These are phyloP conservation scores for Aspergillus sp. DNA, from an alignment of 2,329 filamentous ascomycete species.

Conservation along the genomic window DNA sequence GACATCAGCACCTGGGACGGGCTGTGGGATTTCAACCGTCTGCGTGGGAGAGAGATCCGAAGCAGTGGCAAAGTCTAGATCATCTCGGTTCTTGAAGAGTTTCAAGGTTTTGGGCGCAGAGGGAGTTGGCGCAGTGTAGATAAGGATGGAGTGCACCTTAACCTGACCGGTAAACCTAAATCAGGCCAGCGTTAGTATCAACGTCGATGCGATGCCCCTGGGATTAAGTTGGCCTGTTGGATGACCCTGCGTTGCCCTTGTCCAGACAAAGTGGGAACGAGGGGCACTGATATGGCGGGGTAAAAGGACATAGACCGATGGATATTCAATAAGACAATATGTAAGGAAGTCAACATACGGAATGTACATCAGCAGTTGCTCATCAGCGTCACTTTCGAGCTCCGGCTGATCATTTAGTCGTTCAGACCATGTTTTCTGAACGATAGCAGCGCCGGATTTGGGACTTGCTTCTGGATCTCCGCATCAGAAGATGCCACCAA, in stretches of 20 bases:
- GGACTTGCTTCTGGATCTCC: constrained; percentile 53
- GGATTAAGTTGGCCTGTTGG: no score
- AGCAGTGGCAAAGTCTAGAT: constrained; percentile 80
- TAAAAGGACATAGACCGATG: constrained; percentile 7
- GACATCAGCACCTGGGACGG: constrained; percentile 58
- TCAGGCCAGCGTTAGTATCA: neutral
- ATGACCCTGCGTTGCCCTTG: neutral
- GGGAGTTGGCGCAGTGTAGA: constrained; percentile 71
- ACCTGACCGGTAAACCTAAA: constrained; percentile 86
- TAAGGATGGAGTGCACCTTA: constrained; percentile 83
- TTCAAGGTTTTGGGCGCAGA: constrained; percentile 80
- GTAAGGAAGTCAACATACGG: constrained; percentile 59
- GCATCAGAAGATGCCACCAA: constrained; percentile 3
- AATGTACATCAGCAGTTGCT: constrained; percentile 88
- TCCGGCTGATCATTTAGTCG: constrained; percentile 70
- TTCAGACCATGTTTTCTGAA: constrained; percentile 90
- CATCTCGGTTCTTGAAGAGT: constrained; percentile 81
- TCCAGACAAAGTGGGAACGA: constrained; percentile 11
- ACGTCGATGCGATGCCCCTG: no score
- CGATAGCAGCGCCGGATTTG: constrained; percentile 69
- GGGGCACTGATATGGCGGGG: constrained; percentile 25
- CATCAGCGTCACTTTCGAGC: constrained; percentile 81
- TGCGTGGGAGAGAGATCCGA: constrained; percentile 71
- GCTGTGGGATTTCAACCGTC: constrained; percentile 72
- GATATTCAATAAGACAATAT: neutral